These are phyloP conservation scores for Usnea hakonensis DNA, from an alignment of 495 filamentous ascomycete species.

Conservation along the genomic window DNA sequence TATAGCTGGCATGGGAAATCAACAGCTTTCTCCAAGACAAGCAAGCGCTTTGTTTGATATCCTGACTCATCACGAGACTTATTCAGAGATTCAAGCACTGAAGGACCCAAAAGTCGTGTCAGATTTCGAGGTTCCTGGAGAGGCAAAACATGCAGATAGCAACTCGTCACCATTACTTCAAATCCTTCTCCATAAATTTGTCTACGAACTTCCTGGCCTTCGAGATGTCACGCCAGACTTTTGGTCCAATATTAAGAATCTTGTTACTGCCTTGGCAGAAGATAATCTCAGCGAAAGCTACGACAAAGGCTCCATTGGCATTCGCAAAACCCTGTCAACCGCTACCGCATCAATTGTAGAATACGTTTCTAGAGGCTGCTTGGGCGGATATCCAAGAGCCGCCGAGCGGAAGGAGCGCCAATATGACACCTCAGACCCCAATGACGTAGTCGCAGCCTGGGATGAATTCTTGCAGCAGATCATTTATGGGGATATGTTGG, in stretches of 20 bases:
- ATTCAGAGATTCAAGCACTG: conserved; percentile 53
- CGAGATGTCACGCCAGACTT: conserved; percentile 48
- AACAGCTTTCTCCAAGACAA: conserved; percentile 30
- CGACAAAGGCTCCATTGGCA: conserved; percentile 57
- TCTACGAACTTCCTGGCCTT: conserved; percentile 49
- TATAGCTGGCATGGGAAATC: conserved; percentile 1
- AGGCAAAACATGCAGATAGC: conserved; percentile 21
- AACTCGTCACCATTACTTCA: conserved; percentile 52
- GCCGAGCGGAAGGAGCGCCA: conserved; percentile 27
- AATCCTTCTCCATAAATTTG: conserved; percentile 47
- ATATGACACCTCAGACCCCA: conserved; percentile 47
- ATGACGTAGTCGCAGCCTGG: conserved; percentile 49
- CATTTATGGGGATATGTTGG: conserved; percentile 50
- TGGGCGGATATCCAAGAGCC: conserved; percentile 43
- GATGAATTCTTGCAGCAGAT: conserved; percentile 48
- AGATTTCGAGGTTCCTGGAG: conserved; percentile 53
- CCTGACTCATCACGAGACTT: conserved; percentile 56
- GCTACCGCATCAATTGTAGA: conserved; percentile 55
- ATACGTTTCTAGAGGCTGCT: conserved; percentile 46
- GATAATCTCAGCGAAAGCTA: conserved; percentile 60
- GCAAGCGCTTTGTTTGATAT: conserved; percentile 57
- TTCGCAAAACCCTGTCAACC: conserved; percentile 57
- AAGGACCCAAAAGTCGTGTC: conserved; percentile 46
- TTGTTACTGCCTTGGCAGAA: conserved; percentile 42
- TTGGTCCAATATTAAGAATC: conserved; percentile 45